Evolutionary conservation across 139 green algal genomes (phyloP), one percentile per base, ranked within the genome.

Genomic region (Spirogloea muscicola): DNA sequence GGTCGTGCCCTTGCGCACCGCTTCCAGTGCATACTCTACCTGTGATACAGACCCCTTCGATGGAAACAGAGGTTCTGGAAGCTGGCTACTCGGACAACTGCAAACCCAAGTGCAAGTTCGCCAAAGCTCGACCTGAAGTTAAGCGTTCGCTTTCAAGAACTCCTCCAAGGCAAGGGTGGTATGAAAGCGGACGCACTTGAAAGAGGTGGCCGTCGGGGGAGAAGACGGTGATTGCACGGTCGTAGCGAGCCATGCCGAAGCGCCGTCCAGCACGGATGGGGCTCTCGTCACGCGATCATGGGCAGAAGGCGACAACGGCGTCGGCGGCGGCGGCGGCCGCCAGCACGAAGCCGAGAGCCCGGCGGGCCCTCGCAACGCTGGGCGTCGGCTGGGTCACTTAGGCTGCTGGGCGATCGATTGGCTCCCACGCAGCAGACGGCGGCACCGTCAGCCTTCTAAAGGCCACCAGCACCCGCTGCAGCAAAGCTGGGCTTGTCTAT

Each of bases 211-310:
- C 95, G 80, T 99, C 95, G 3, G 95, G 95, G 1, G 84, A 93
- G 82, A 99, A 99, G 7, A 99, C 95, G 1, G 95, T 99, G 84
- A 99, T 99, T 33, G 95, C 95, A 44, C 95, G 81, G 78, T 99
- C 94, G 77, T 99, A 98, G 43, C 89, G 84, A 3, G 90, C 87
- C 70, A 89, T 91, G 62, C 37, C n/a, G n/a, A n/a, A n/a, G n/a
- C n/a, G n/a, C n/a, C n/a, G n/a, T n/a, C n/a, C n/a, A n/a, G n/a
- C n/a, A n/a, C n/a, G n/a, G n/a, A n/a, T n/a, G n/a, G n/a, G n/a
- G n/a, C n/a, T n/a, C n/a, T n/a, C n/a, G n/a, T n/a, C n/a, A n/a
- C n/a, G n/a, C n/a, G n/a, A n/a, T n/a, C n/a, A n/a, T n/a, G n/a
- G n/a, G n/a, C n/a, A n/a, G n/a, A n/a, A n/a, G n/a, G n/a, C n/a